Evolutionary conservation across 2,329 filamentous ascomycete genomes (phyloP).

Genomic region (Phaeomoniella chlamydospora): DNA sequence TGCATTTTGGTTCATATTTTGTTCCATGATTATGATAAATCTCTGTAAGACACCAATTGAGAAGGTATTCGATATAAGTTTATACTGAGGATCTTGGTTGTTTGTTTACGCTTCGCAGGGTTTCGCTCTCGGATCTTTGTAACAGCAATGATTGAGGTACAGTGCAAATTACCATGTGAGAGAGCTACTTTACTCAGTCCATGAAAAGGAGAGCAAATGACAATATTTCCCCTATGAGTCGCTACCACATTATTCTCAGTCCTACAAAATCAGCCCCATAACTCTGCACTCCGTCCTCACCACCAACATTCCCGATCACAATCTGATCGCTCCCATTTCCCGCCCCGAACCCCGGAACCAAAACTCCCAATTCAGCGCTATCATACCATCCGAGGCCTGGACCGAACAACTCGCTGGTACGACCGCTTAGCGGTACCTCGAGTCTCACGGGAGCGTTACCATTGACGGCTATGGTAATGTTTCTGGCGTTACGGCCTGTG

Average conservation of each 20-base stretch:
- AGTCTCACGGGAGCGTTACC: constrained; percentile 25
- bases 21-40: too few relatives aligned
- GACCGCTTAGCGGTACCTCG: constrained; percentile 31
- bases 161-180: too few relatives aligned
- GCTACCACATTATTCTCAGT: not conserved
- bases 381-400: constrained; percentile 37
- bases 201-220: too few relatives aligned
- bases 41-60: too few relatives aligned
- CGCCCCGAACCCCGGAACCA: constrained; percentile 27
- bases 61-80: too few relatives aligned
- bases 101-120: too few relatives aligned
- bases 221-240: too few relatives aligned
- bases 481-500: constrained; percentile 32
- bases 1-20: too few relatives aligned
- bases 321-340: constrained; percentile 23
- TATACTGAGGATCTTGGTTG: too few relatives aligned
- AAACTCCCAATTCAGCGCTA: constrained; percentile 27
- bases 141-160: too few relatives aligned
- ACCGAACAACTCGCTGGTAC: constrained; percentile 19
- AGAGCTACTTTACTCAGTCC: too few relatives aligned
- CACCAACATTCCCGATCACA: constrained; percentile 17
- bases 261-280: constrained; percentile 23
- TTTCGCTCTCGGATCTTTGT: too few relatives aligned
- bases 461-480: constrained; percentile 36
- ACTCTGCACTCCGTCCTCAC: constrained; percentile 11